phyloP scores from a whole-genome alignment of 2,329 filamentous ascomycete species.

The Talaromyces verruculosus region DNA sequence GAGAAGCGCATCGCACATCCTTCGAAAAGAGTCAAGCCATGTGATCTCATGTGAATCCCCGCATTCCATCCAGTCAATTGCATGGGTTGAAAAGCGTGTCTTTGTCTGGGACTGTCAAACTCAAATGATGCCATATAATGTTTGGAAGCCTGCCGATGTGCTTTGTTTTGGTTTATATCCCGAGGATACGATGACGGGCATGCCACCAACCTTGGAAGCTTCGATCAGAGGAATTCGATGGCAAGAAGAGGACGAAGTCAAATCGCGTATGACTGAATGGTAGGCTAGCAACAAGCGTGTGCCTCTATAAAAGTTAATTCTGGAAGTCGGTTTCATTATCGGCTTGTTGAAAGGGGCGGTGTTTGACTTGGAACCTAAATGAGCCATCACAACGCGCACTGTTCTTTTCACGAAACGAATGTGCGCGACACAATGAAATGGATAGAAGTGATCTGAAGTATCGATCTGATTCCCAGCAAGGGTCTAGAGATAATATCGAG shows the following conservation, averaged over 20 bases:
- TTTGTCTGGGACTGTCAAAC: background rate
- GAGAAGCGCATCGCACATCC: background rate
- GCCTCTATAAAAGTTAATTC: background rate
- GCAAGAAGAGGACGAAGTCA: background rate
- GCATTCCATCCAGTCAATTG: constrained; percentile 6
- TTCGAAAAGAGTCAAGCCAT: constrained; percentile 1
- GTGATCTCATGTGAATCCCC: background rate
- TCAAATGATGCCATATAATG: background rate
- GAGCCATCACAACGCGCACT: background rate
- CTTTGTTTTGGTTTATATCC: background rate
- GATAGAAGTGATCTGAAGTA: background rate
- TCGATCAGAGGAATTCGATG: background rate
- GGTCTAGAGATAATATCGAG: background rate
- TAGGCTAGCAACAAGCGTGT: background rate
- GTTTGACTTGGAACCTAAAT: background rate
- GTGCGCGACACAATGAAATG: too few relatives aligned
- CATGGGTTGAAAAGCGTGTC: background rate
- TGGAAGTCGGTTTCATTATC: background rate
- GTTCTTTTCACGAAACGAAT: too few relatives aligned
- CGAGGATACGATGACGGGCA: background rate
- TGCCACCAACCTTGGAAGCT: background rate
- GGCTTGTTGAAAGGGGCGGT: background rate
- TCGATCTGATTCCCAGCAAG: background rate
- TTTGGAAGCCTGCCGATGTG: background rate
- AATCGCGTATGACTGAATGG: background rate